Base-by-base conservation (phyloP, 2,329 filamentous ascomycete species). In the Neonectria neomacrospora region DNA sequence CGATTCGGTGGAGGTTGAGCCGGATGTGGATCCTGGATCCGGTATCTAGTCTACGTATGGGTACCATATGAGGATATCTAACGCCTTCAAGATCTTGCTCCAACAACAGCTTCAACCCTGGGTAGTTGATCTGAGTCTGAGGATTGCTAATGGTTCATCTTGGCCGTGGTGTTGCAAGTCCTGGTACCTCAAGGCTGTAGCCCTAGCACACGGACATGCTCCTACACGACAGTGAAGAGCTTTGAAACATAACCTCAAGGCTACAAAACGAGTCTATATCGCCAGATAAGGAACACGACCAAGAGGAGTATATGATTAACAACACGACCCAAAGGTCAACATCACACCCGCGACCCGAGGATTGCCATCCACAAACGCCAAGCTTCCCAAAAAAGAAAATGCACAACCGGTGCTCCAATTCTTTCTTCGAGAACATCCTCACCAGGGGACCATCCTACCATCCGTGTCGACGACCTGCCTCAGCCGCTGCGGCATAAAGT, bases 401-500 rank as follows among this genome's bases (percentile, higher is more conserved):
- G 8, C n/a, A 20, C 47, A 32, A 50, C 47, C 30, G 8, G 11
- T 8, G 37, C 8, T 41, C 37, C 47, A 3, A 20, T 5, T 14
- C 47, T 16, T 32, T 18, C n/a, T 48, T 18, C 14, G 16, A 30
- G 11, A 32, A 32, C 32, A 14, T 5, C 2, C 45, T 76, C 65
- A 79, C 77, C 78, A 79, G 16, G 73, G 55, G 10, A 78, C 73
- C 67, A 79, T 66, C 48, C 63, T 69, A 0, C 77, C 77, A 2
- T 76, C 74, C 2, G 61, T 71, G 5, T 75, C 75, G 20, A 79
- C 56, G 4, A 79, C 74, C 45, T 74, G 69, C 61, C 66, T 72
- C 52, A 80, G 32, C 30, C 77, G 65, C 68, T 76, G 73, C 18
- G 73, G 74, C 78, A 79, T 80, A 18, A 75, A 73, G 22, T 78